Percentiles rank a stretch among this genome's conserved stretches.
Evolutionary conservation across 495 filamentous ascomycete species (phyloP).

Genomic region (Parathielavia appendiculata): DNA sequence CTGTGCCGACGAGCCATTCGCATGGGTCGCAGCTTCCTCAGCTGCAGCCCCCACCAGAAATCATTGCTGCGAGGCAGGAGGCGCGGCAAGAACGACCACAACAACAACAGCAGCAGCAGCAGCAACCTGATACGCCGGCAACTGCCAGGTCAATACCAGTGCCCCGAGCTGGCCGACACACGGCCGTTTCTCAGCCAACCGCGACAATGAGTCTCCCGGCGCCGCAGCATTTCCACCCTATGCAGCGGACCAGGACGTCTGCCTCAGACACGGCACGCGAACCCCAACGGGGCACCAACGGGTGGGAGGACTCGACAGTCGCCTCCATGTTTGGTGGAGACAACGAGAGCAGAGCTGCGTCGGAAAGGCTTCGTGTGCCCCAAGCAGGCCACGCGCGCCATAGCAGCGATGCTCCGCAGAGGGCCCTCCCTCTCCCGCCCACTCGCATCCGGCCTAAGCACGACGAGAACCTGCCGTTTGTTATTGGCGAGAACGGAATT

Average conservation of each 20-base stretch:
- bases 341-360: conserved; percentile 27
- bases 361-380: conserved; percentile 27
- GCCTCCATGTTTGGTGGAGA: conserved; percentile 36
- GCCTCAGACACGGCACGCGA: conserved; percentile 30
- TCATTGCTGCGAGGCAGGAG: conserved; percentile 13
- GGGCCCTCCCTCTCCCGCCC: conserved; percentile 6
- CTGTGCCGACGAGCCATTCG: conserved; percentile 15
- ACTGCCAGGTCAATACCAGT: conserved; percentile 24
- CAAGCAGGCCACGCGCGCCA: conserved; percentile 26
- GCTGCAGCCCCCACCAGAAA: conserved; percentile 29
- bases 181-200: conserved; percentile 17
- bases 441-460: conserved; percentile 13
- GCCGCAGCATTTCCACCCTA: conserved; percentile 27
- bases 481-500: conserved; percentile 31
- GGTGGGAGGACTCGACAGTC: conserved; percentile 38
- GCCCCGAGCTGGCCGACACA: conserved; percentile 20
- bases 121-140: conserved; percentile 13
- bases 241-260: conserved; percentile 30
- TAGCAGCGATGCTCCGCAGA: conserved; percentile 23
- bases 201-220: conserved; percentile 21
- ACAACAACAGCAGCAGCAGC: conserved; percentile 5
- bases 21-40: conserved; percentile 19
- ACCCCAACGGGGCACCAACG: conserved; percentile 23
- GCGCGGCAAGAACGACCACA: conserved; percentile 16
- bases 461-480: conserved; percentile 31